Conservation (phyloP, 768 basidiomycete genomes). For the Kwoniella mangroviensis region DNA sequence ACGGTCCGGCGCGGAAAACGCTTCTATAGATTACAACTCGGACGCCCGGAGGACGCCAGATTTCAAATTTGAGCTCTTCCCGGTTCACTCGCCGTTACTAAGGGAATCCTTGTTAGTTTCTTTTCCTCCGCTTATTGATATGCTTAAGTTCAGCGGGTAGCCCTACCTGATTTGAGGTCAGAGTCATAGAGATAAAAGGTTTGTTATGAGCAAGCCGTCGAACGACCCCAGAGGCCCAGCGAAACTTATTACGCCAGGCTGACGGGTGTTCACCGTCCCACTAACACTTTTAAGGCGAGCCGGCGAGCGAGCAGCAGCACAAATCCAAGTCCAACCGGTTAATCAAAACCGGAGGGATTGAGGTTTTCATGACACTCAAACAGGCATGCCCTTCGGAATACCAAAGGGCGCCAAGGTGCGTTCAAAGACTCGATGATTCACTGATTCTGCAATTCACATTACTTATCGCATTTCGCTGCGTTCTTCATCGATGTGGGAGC, state of each 20-base stretch:
- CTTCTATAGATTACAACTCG: constrained; percentile 82
- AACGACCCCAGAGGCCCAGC: constrained; percentile 24
- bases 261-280: constrained; percentile 43
- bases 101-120: constrained; percentile 88
- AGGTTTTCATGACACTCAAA: constrained; percentile 68
- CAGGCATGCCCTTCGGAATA: constrained; percentile 69
- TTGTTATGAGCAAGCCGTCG: constrained; percentile 47
- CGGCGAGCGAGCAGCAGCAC: constrained; percentile 37
- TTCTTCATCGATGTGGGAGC: constrained; percentile 81
- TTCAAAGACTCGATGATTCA: constrained; percentile 85
- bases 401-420: constrained; percentile 77
- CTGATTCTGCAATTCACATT: constrained; percentile 83
- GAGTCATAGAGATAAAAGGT: constrained; percentile 29
- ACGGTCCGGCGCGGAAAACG: constrained; percentile 71
- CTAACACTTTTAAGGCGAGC: constrained; percentile 63
- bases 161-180: constrained; percentile 82
- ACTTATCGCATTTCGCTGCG: constrained; percentile 79
- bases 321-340: constrained; percentile 37
- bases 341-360: constrained; percentile 41
- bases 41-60: constrained; percentile 68
- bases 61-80: constrained; percentile 84
- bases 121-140: constrained; percentile 90
- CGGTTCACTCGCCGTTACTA: constrained; percentile 85
- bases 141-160: constrained; percentile 86
- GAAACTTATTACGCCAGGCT: constrained; percentile 64